A percentile compares a stretch with the other conserved stretches of the same genome.
Conservation (phyloP, 331 rosid genomes). For the Arachis monticola region DNA sequence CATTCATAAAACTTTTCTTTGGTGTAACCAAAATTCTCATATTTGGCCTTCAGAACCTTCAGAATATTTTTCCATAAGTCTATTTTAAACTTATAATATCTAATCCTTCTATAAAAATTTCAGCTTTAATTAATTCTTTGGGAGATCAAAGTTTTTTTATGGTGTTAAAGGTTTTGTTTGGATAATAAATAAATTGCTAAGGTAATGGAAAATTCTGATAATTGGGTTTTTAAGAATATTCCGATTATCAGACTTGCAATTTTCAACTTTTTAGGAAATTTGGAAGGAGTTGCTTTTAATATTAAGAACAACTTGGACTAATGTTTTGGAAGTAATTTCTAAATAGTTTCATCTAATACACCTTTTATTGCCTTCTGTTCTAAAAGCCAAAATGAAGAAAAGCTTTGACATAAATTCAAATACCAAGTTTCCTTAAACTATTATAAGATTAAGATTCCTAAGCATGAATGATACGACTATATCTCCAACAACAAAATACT, state of each 20-base stretch:
- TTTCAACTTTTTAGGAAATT: too few relatives aligned
- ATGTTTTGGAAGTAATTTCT: background rate
- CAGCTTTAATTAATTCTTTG: background rate
- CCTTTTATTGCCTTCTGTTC: background rate
- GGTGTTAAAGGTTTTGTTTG: background rate
- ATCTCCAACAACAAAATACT: background rate
- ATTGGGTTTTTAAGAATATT: background rate
- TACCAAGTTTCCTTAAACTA: background rate
- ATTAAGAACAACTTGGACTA: too few relatives aligned
- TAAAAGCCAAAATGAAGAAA: background rate
- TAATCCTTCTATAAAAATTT: background rate
- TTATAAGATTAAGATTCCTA: too few relatives aligned
- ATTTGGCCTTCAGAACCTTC: background rate
- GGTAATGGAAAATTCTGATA: background rate
- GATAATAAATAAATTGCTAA: conserved; percentile 2
- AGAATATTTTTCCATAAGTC: background rate
- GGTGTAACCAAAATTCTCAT: background rate
- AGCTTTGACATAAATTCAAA: background rate
- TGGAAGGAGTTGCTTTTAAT: background rate
- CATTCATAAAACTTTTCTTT: background rate
- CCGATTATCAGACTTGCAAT: background rate
- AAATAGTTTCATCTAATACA: background rate
- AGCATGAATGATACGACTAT: background rate
- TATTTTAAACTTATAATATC: background rate
- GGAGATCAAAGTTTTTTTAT: background rate